phyloP scores from a whole-genome alignment of 2,329 filamentous ascomycete species.

The Verticillium longisporum region DNA sequence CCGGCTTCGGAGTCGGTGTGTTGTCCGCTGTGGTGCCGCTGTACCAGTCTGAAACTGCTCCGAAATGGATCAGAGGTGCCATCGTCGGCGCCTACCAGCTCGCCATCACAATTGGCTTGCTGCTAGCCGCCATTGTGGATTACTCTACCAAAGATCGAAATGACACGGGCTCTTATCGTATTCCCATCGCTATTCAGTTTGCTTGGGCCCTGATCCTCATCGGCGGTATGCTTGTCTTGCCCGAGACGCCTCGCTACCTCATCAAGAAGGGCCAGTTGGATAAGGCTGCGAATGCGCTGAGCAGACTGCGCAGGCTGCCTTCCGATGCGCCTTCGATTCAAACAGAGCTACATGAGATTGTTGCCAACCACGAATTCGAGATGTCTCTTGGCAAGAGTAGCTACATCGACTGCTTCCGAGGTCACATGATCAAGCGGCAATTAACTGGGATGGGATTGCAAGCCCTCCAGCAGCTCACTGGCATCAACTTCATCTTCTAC shows the following conservation, averaged over 20 bases:
- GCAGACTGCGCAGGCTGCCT: slow-evolving; percentile 53
- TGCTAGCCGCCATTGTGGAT: slow-evolving; percentile 60
- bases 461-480: slow-evolving; percentile 55
- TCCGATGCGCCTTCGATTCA: slow-evolving; percentile 48
- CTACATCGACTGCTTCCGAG: slow-evolving; percentile 49
- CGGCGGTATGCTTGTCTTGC: slow-evolving; percentile 57
- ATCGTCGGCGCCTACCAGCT: slow-evolving; percentile 66
- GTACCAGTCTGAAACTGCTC: slow-evolving; percentile 66
- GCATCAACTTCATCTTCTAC: slow-evolving; percentile 25
- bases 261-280: slow-evolving; percentile 53
- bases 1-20: slow-evolving; percentile 66
- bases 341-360: slow-evolving; percentile 56
- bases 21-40: slow-evolving; percentile 65
- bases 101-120: slow-evolving; percentile 62
- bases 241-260: slow-evolving; percentile 66
- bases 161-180: slow-evolving; percentile 54
- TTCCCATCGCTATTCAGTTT: slow-evolving; percentile 59
- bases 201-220: slow-evolving; percentile 63
- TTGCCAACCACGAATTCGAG: slow-evolving; percentile 59
- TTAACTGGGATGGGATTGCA: slow-evolving; percentile 62
- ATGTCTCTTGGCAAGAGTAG: slow-evolving; percentile 40
- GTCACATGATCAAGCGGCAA: slow-evolving; percentile 48
- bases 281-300: slow-evolving; percentile 48
- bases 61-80: slow-evolving; percentile 66
- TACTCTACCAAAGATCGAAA: slow-evolving; percentile 49